phyloP scores from a whole-genome alignment of 768 basidiomycete genomes.

The Lactifluus rugatus region DNA sequence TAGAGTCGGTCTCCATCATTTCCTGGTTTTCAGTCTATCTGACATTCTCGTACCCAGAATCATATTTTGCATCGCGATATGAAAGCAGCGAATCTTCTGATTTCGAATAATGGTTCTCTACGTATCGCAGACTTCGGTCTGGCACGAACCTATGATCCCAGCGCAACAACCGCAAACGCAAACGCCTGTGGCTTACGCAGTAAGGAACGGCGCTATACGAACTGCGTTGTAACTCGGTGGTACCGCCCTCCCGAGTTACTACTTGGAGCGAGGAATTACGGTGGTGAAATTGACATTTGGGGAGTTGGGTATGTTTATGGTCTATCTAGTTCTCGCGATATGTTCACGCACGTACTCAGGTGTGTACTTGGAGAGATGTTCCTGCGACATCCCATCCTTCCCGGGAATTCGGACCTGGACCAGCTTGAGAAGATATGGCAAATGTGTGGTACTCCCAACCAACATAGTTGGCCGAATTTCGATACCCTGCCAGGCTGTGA shows the following conservation, averaged over 20 bases:
- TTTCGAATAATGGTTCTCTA: constrained; percentile 74
- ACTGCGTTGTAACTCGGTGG: constrained; percentile 92
- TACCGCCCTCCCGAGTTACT: constrained; percentile 91
- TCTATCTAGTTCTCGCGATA: neutral
- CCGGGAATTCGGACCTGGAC: constrained; percentile 82
- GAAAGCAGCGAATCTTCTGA: constrained; percentile 96
- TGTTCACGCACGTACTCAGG: constrained; percentile 29
- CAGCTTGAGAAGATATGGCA: constrained; percentile 85
- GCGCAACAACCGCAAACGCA: constrained; percentile 31
- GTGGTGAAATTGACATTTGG: constrained; percentile 95
- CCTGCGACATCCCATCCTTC: constrained; percentile 72
- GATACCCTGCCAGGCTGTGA: constrained; percentile 72
- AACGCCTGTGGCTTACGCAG: constrained; percentile 31
- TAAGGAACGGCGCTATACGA: constrained; percentile 74
- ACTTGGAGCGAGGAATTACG: constrained; percentile 81
- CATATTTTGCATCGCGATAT: constrained; percentile 96
- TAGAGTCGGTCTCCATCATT: constrained; percentile 44
- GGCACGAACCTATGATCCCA: constrained; percentile 68
- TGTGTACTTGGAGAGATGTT: constrained; percentile 99
- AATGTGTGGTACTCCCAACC: constrained; percentile 82
- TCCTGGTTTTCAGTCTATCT: neutral
- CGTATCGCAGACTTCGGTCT: constrained; percentile 96
- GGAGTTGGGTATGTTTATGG: constrained; percentile 68
- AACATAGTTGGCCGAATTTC: constrained; percentile 71
- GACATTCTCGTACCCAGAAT: constrained; percentile 45